Conservation (phyloP, 1,139 yeast genomes). For the Hyphopichia buzzinii region DNA sequence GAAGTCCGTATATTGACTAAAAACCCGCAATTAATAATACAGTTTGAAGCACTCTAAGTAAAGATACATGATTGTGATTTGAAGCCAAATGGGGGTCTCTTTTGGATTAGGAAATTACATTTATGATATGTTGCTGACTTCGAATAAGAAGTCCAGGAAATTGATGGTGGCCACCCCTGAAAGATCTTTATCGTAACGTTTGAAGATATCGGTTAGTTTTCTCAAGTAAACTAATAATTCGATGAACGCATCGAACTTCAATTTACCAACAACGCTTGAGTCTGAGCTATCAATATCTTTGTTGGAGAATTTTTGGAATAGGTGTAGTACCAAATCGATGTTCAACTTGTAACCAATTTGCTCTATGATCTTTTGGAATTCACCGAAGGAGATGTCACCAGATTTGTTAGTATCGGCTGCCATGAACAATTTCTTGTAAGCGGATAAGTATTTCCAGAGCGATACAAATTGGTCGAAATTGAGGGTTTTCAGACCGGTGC, state of each 20-base stretch:
- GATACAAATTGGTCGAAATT: conserved; percentile 70
- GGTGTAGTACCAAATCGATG: conserved; percentile 57
- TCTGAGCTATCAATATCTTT: conserved; percentile 34
- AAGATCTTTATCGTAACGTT: conserved; percentile 71
- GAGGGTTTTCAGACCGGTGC: conserved; percentile 36
- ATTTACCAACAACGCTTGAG: conserved; percentile 44
- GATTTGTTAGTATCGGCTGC: conserved; percentile 61
- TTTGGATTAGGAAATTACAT: neutral
- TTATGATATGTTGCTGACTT: conserved; percentile 43
- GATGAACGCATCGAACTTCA: conserved; percentile 80
- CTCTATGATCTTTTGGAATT: conserved; percentile 63
- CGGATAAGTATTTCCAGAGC: conserved; percentile 70
- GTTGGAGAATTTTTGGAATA: conserved; percentile 58
- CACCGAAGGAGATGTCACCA: conserved; percentile 65
- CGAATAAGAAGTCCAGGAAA: conserved; percentile 75
- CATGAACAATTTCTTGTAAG: conserved; percentile 65
- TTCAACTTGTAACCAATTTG: conserved; percentile 71
- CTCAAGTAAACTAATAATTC: conserved; percentile 76
- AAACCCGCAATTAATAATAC: neutral
- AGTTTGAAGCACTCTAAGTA: neutral
- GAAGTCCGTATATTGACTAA: too few species aligned
- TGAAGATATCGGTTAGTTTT: conserved; percentile 75
- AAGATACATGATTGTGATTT: neutral
- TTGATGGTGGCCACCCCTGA: conserved; percentile 77
- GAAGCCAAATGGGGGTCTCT: too few species aligned